Percentiles rank a stretch among this genome's conserved stretches.
Evolutionary conservation across 2,329 filamentous ascomycete genomes (phyloP).

Genomic region (Microdochium trichocladiopsis): DNA sequence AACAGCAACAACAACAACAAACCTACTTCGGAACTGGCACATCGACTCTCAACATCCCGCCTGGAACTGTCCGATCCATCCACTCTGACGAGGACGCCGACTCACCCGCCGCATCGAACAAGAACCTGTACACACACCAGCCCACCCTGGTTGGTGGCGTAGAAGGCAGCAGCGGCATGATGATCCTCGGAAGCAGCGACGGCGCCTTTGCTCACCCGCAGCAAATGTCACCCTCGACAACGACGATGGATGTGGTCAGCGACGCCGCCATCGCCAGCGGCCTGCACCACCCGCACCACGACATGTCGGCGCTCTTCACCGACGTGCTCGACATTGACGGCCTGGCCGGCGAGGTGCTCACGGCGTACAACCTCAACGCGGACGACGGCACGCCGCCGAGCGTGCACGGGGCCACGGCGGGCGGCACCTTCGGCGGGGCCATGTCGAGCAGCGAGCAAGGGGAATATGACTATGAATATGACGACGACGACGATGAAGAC

Average conservation of each 20-base stretch:
- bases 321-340: slow-evolving; percentile 19
- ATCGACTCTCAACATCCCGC: too few species aligned
- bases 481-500: not conserved
- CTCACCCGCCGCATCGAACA: slow-evolving; percentile 13
- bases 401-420: too few species aligned
- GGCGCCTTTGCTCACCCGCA: not conserved
- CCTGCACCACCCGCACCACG: too few species aligned
- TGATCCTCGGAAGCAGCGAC: not conserved
- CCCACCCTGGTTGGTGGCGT: not conserved
- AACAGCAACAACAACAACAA: slow-evolving; percentile 3
- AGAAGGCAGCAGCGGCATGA: not conserved
- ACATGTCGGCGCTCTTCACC: slow-evolving; percentile 12
- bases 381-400: slow-evolving; percentile 8
- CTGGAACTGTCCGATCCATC: slow-evolving; percentile 18
- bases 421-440: too few species aligned
- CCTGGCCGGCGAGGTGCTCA: slow-evolving; percentile 21
- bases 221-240: too few species aligned
- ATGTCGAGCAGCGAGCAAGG: not conserved
- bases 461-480: not conserved
- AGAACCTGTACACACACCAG: not conserved
- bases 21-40: too few species aligned
- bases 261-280: too few species aligned
- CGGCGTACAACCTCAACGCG: slow-evolving; percentile 21
- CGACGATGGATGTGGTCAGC: too few species aligned
- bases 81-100: slow-evolving; percentile 18